phyloP scores from a whole-genome alignment of 225 moss, liverwort and hornwort species.

The Pleurozium schreberi region DNA sequence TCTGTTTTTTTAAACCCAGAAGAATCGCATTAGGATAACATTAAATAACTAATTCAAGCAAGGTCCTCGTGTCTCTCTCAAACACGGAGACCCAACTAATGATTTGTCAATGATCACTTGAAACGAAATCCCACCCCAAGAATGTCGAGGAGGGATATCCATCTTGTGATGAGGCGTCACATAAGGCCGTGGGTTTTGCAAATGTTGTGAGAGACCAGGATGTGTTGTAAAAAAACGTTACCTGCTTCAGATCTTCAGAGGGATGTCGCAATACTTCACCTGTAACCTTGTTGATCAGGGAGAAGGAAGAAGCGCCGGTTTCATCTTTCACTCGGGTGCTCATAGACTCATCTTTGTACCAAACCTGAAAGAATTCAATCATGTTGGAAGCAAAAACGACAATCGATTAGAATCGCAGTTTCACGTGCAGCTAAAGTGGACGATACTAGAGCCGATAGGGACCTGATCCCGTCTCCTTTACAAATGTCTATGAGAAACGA shows the following conservation, averaged over 20 bases:
- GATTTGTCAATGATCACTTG: too few species aligned
- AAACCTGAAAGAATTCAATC: slow-evolving; percentile 29
- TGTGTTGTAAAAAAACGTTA: neutral
- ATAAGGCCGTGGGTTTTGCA: neutral
- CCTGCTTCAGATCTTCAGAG: slow-evolving; percentile 24
- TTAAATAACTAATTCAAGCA: neutral
- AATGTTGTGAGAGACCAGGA: neutral
- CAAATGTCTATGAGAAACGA: neutral
- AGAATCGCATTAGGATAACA: neutral
- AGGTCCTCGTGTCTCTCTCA: too few species aligned
- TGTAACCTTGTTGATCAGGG: slow-evolving; percentile 57
- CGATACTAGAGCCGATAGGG: neutral
- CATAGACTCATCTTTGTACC: slow-evolving; percentile 74
- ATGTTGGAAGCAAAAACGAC: neutral
- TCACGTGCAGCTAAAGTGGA: too few species aligned
- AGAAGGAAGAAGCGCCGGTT: slow-evolving; percentile 51
- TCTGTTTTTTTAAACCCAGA: neutral
- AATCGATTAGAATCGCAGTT: too few species aligned
- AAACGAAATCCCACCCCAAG: neutral
- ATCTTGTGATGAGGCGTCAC: neutral
- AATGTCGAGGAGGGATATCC: neutral
- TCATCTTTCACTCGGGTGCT: slow-evolving; percentile 68
- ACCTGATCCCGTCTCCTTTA: neutral
- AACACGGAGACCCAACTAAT: too few species aligned
- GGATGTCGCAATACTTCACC: slow-evolving; percentile 58